Conservation (phyloP, 2,329 filamentous ascomycete species). For the Gnomoniopsis sp. region DNA sequence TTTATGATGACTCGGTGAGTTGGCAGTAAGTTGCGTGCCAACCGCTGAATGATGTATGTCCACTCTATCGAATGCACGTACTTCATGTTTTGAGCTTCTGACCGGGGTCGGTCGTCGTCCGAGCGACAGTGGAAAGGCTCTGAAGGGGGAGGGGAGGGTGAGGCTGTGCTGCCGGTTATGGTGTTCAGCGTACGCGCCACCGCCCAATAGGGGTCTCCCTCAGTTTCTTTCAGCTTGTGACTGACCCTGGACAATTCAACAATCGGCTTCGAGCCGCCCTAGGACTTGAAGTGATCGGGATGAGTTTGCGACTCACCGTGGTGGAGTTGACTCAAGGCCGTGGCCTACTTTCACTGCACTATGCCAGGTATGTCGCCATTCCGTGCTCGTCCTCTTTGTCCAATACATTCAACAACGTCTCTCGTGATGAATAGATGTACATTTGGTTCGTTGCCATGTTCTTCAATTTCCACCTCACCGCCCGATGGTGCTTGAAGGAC, state of each 20-base stretch:
- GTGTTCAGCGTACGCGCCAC: background rate
- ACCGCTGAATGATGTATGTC: background rate
- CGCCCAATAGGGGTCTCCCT: background rate
- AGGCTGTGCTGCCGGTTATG: background rate
- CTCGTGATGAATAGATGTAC: background rate
- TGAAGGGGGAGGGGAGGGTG: background rate
- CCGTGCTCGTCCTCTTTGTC: background rate
- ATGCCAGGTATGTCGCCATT: background rate
- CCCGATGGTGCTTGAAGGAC: background rate
- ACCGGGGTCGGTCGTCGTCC: background rate
- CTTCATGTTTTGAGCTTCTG: background rate
- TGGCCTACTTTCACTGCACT: background rate
- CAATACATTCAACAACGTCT: background rate
- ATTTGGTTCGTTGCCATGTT: too few relatives aligned
- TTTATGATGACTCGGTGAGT: background rate
- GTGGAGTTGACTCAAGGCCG: background rate
- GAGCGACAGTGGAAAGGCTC: background rate
- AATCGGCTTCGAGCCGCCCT: background rate
- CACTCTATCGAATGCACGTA: background rate
- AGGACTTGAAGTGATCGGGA: background rate
- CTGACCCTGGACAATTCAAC: background rate
- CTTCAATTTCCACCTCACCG: background rate
- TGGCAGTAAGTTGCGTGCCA: background rate
- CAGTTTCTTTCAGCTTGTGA: background rate
- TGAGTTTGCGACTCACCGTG: background rate